These are phyloP conservation scores for Blastocystis sp. DNA, from an alignment of 352 stramenopile species.

Conservation along the genomic window DNA sequence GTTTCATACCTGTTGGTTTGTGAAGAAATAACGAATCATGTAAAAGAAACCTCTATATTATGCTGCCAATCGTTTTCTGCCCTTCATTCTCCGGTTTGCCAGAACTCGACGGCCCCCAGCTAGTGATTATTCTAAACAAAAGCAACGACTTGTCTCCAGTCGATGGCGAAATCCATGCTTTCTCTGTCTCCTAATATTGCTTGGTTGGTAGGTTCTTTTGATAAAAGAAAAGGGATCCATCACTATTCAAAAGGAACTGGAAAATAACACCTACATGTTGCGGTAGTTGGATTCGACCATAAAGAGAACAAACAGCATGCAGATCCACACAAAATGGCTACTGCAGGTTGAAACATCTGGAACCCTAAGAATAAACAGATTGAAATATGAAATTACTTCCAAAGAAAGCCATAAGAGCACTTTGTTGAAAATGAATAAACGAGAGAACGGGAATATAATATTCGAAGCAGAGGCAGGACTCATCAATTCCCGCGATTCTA, in stretches of 20 bases:
- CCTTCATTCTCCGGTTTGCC: constrained; percentile 23
- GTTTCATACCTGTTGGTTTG: constrained; percentile 24
- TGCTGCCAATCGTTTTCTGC: constrained; percentile 58
- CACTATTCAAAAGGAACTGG: neutral
- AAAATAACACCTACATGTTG: neutral
- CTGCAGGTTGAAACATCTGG: neutral
- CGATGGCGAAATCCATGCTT: constrained; percentile 55
- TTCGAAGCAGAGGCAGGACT: no score
- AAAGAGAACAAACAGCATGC: neutral
- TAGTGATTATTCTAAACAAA: neutral
- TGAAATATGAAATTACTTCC: neutral
- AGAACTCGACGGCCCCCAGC: constrained; percentile 24
- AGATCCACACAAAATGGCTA: neutral
- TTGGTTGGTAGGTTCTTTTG: constrained; percentile 49
- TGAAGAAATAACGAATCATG: neutral
- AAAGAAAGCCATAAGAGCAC: constrained; percentile 25
- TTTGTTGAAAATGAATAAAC: neutral
- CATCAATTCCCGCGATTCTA: no score
- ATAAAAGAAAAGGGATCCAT: constrained; percentile 53
- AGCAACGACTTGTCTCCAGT: constrained; percentile 14
- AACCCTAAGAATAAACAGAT: neutral
- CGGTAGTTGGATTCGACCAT: neutral
- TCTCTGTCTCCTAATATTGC: constrained; percentile 37
- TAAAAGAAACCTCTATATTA: constrained; percentile 15
- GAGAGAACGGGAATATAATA: neutral